Evolutionary conservation across 2,329 filamentous ascomycete genomes (phyloP).

Genomic region (Colletotrichum sidae): DNA sequence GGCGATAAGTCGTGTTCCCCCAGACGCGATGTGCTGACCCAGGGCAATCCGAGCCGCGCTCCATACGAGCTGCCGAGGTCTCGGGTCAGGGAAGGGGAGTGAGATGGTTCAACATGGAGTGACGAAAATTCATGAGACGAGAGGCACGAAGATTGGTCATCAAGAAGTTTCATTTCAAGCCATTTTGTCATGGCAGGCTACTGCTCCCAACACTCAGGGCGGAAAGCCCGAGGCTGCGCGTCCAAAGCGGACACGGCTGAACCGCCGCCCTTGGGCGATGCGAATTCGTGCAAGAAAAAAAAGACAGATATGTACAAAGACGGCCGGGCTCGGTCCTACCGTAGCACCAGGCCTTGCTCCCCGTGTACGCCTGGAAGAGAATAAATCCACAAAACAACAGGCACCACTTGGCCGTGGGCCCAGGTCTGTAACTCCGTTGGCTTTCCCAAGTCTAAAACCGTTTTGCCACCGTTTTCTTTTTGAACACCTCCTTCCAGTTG

Average conservation of each 20-base stretch:
- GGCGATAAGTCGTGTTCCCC: conserved; percentile 13
- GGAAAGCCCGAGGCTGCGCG: conserved; percentile 15
- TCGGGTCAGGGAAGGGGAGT: neutral
- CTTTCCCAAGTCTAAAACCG: conserved; percentile 30
- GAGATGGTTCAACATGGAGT: neutral
- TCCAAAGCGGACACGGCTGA: conserved; percentile 10
- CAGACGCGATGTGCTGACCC: conserved; percentile 5
- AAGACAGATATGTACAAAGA: conserved; percentile 29
- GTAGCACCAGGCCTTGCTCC: conserved; percentile 17
- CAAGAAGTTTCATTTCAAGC: conserved; percentile 26
- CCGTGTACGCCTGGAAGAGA: conserved; percentile 17
- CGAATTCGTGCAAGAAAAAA: conserved; percentile 11
- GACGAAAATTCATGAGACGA: neutral
- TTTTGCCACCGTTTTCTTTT: conserved; percentile 24
- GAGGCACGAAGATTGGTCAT: neutral
- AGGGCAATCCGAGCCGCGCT: neutral
- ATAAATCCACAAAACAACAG: conserved; percentile 34
- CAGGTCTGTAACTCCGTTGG: conserved; percentile 31
- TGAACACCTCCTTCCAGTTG: conserved; percentile 21
- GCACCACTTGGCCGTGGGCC: conserved; percentile 28
- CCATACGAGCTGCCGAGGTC: conserved; percentile 2
- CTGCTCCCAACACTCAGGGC: conserved; percentile 11
- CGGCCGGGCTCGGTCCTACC: conserved; percentile 20
- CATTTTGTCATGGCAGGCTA: conserved; percentile 13
- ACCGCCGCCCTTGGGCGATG: neutral